phyloP scores from a whole-genome alignment of 768 basidiomycete genomes.

The Panaeolus papilionaceus region DNA sequence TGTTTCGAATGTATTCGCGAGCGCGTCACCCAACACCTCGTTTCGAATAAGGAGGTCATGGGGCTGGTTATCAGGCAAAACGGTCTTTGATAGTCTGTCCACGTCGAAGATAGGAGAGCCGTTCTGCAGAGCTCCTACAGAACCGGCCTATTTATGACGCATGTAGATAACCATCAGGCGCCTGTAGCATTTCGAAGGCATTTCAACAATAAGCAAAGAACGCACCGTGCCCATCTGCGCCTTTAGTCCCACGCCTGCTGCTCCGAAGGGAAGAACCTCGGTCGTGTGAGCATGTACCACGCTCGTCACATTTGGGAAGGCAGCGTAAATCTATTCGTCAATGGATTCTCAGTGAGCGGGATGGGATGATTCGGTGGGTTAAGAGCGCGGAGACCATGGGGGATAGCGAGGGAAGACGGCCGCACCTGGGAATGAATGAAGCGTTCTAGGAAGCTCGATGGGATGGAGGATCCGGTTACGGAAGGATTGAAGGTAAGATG shows the following conservation, averaged over 20 bases:
- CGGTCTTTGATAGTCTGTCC: slow-evolving; percentile 22
- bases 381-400: slow-evolving; percentile 7
- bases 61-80: slow-evolving; percentile 25
- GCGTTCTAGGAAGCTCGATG: slow-evolving; percentile 28
- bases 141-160: slow-evolving; percentile 22
- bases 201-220: neutral
- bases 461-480: slow-evolving; percentile 24
- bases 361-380: neutral
- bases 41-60: slow-evolving; percentile 29
- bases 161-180: neutral
- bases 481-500: slow-evolving; percentile 28
- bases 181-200: neutral
- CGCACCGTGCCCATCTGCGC: slow-evolving; percentile 31
- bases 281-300: slow-evolving; percentile 30
- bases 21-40: slow-evolving; percentile 28
- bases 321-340: slow-evolving; percentile 26
- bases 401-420: neutral
- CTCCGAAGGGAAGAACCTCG: slow-evolving; percentile 28
- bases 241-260: slow-evolving; percentile 24
- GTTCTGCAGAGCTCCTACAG: slow-evolving; percentile 23
- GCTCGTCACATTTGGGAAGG: slow-evolving; percentile 26
- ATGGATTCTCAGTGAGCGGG: slow-evolving; percentile 2
- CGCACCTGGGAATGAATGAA: slow-evolving; percentile 30
- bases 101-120: slow-evolving; percentile 30
- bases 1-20: slow-evolving; percentile 23